A percentile compares a stretch with the other conserved stretches of the same genome.
phyloP scores from a whole-genome alignment of 192 early-diverging fungal species.

The Gaertneriomyces semiglobifer region DNA sequence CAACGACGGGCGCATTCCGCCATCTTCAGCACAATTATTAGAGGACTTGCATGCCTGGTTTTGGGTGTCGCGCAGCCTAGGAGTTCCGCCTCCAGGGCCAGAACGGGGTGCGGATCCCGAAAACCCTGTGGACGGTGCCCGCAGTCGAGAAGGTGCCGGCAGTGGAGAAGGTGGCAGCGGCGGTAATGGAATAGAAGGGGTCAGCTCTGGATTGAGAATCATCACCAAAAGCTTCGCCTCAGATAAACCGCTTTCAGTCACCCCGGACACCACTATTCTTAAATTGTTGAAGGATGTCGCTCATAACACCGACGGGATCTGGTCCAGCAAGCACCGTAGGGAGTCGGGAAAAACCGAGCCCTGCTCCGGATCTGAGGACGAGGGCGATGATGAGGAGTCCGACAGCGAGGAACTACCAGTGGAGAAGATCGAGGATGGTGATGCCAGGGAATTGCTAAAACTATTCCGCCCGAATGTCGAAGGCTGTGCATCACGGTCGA shows the following conservation, averaged over 20 bases:
- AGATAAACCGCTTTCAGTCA: neutral
- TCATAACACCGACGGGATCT: neutral
- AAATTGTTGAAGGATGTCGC: neutral
- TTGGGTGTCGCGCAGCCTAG: neutral
- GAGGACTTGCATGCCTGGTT: slow-evolving; percentile 5
- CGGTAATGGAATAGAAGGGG: neutral
- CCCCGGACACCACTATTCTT: neutral
- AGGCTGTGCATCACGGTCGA: no score
- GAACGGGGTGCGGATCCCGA: neutral
- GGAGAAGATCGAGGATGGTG: no score
- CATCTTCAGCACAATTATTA: neutral
- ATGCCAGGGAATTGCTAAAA: no score
- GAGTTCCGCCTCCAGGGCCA: neutral
- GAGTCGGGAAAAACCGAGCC: neutral
- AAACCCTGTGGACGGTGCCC: neutral
- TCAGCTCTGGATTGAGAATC: neutral
- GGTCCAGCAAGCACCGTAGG: neutral
- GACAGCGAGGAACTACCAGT: no score
- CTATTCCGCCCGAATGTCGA: no score
- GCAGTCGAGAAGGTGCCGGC: neutral
- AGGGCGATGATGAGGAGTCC: neutral
- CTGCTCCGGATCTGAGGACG: neutral
- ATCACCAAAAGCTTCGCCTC: neutral
- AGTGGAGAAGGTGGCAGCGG: neutral
- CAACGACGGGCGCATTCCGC: neutral